Evolutionary conservation across 2,329 filamentous ascomycete genomes (phyloP).

Genomic region (Microcyclospora tardicrescens): DNA sequence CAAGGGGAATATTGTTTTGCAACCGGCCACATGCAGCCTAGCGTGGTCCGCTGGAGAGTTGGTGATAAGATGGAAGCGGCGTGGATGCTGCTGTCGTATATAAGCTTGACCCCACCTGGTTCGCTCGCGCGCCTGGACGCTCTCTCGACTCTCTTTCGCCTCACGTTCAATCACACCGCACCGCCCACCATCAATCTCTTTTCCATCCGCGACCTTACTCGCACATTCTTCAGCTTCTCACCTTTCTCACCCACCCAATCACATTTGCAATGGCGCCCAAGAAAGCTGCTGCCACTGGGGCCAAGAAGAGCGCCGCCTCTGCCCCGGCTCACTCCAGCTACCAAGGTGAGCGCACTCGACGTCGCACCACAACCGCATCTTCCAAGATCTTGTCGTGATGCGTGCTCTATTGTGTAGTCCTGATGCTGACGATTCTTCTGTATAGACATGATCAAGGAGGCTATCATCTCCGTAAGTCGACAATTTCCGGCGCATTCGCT

Average conservation of each 20-base stretch:
- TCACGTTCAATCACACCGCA: background rate
- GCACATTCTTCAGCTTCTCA: constrained; percentile 5
- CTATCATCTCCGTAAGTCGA: constrained; percentile 56
- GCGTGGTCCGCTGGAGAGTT: too few relatives aligned
- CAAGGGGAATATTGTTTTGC: too few relatives aligned
- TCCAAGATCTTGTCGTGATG: background rate
- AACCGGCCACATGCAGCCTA: too few relatives aligned
- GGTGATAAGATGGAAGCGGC: too few relatives aligned
- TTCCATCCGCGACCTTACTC: background rate
- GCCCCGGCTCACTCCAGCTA: constrained; percentile 49
- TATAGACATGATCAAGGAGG: constrained; percentile 61
- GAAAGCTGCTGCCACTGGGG: constrained; percentile 36
- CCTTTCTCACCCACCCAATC: constrained; percentile 14
- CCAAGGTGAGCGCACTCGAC: constrained; percentile 41
- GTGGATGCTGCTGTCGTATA: background rate
- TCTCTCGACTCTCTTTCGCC: background rate
- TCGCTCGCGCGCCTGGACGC: background rate
- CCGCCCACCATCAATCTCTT: background rate
- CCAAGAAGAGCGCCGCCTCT: constrained; percentile 45
- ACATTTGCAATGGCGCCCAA: constrained; percentile 49
- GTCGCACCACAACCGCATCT: background rate
- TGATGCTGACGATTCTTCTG: constrained; percentile 38
- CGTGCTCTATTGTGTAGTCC: constrained; percentile 14
- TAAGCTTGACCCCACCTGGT: background rate
- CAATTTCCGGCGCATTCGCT: constrained; percentile 31